Conservation (phyloP, 1,284 basidiomycete species). For the Trichosporon asahii region DNA sequence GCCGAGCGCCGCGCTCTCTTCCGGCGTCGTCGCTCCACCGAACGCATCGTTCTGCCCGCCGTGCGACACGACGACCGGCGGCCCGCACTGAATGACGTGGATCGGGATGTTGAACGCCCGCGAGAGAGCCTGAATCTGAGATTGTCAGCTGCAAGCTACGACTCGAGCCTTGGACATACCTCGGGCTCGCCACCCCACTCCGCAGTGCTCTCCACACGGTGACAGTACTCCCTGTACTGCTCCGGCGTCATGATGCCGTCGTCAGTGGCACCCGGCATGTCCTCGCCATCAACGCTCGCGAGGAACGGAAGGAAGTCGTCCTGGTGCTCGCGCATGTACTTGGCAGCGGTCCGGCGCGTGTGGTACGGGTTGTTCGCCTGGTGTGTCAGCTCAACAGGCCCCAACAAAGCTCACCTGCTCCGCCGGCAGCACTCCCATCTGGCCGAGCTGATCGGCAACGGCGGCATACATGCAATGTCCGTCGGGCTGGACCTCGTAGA, state of each 20-base stretch:
- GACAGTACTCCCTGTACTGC: slow-evolving; percentile 76
- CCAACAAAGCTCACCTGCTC: slow-evolving; percentile 30
- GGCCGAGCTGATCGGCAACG: slow-evolving; percentile 69
- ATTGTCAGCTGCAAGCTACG: slow-evolving; percentile 1
- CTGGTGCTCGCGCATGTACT: slow-evolving; percentile 77
- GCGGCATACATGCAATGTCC: slow-evolving; percentile 94
- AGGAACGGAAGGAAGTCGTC: slow-evolving; percentile 95
- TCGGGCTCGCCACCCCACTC: slow-evolving; percentile 98
- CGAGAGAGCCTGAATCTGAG: slow-evolving; percentile 77
- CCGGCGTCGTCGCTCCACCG: slow-evolving; percentile 46
- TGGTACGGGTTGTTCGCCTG: slow-evolving; percentile 36
- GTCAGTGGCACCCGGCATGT: slow-evolving; percentile 65
- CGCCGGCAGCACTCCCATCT: slow-evolving; percentile 40
- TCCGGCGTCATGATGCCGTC: slow-evolving; percentile 68
- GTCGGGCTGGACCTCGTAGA: slow-evolving; percentile 86
- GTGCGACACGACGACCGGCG: slow-evolving; percentile 79
- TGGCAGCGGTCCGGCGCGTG: slow-evolving; percentile 69
- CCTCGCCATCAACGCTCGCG: slow-evolving; percentile 70
- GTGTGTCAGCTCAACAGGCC: background rate
- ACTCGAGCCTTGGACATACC: slow-evolving; percentile 44
- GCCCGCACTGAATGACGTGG: slow-evolving; percentile 81
- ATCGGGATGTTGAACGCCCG: slow-evolving; percentile 82
- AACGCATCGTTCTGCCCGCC: slow-evolving; percentile 50
- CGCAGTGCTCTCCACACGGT: slow-evolving; percentile 72
- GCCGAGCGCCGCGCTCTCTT: slow-evolving; percentile 49